Conservation (phyloP, 805 yeast genomes). For the Ogataea nonfermentans region DNA sequence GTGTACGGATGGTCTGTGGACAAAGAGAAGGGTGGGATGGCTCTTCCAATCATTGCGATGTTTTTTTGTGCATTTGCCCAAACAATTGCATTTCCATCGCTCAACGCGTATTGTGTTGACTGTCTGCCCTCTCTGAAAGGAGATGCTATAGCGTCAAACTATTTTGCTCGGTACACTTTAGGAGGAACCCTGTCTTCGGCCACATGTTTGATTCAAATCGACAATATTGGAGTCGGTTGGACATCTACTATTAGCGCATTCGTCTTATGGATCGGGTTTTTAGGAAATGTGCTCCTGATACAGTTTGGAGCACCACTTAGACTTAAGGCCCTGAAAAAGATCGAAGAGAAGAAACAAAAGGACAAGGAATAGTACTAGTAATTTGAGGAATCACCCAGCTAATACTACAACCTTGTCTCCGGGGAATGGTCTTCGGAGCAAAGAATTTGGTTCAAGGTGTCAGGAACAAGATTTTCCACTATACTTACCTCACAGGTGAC, state of each 20-base stretch:
- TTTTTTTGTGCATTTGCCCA: slow-evolving; percentile 50
- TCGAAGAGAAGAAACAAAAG: slow-evolving; percentile 5
- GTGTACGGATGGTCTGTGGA: slow-evolving; percentile 56
- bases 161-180: slow-evolving; percentile 44
- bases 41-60: slow-evolving; percentile 50
- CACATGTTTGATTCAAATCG: slow-evolving; percentile 44
- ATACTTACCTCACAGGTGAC: too few species aligned
- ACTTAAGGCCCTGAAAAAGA: slow-evolving; percentile 10
- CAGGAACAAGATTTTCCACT: too few species aligned
- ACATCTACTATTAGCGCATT: slow-evolving; percentile 48
- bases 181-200: slow-evolving; percentile 54
- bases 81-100: slow-evolving; percentile 49
- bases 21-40: slow-evolving; percentile 51
- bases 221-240: slow-evolving; percentile 57
- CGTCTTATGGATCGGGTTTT: slow-evolving; percentile 40
- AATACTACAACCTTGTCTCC: too few species aligned
- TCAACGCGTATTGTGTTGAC: slow-evolving; percentile 59
- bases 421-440: too few species aligned
- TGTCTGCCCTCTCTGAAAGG: slow-evolving; percentile 53
- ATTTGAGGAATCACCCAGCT: too few species aligned
- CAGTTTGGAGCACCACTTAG: slow-evolving; percentile 41
- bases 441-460: too few species aligned
- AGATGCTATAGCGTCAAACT: slow-evolving; percentile 56
- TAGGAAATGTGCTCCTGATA: slow-evolving; percentile 35
- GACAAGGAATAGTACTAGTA: neutral